Evolutionary conservation across 225 moss, liverwort and hornwort genomes (phyloP).

Genomic region (Pseudisothecium myosuroides): DNA sequence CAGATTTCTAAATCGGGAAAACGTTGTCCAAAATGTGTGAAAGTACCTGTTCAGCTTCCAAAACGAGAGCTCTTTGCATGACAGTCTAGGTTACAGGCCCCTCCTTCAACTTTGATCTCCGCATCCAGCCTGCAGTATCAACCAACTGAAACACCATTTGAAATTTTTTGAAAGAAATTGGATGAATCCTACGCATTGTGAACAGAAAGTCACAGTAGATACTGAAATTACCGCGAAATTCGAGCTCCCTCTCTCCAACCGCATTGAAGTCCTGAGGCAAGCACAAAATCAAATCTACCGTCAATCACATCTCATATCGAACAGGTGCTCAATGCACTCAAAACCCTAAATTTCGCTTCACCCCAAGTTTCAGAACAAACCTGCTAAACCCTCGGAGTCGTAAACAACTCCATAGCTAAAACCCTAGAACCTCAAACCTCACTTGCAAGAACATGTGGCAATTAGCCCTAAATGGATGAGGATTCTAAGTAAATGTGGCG

Average conservation of each 20-base stretch:
- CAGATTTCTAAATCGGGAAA: background rate
- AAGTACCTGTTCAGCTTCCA: background rate
- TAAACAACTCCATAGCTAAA: background rate
- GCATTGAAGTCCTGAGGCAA: slow-evolving; percentile 80
- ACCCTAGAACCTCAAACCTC: background rate
- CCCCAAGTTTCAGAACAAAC: background rate
- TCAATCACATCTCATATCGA: slow-evolving; percentile 76
- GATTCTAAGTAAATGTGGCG: background rate
- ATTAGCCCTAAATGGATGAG: background rate
- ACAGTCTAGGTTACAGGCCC: background rate
- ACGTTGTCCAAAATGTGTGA: background rate
- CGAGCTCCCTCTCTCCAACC: slow-evolving; percentile 79
- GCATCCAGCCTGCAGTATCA: background rate
- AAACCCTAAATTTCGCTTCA: background rate
- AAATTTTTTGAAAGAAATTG: background rate
- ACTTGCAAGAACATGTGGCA: too few relatives aligned
- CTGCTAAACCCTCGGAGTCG: too few relatives aligned
- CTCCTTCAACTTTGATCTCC: background rate
- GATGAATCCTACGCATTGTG: background rate
- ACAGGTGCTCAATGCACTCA: background rate
- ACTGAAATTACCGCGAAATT: slow-evolving; percentile 44
- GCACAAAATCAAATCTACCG: slow-evolving; percentile 72
- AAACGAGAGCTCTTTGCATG: background rate
- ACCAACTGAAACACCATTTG: background rate
- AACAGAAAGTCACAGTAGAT: background rate